Evolutionary conservation across 2,329 filamentous ascomycete genomes (phyloP), one percentile per base, ranked within the genome.

Genomic region (Phialophora verrucosa): DNA sequence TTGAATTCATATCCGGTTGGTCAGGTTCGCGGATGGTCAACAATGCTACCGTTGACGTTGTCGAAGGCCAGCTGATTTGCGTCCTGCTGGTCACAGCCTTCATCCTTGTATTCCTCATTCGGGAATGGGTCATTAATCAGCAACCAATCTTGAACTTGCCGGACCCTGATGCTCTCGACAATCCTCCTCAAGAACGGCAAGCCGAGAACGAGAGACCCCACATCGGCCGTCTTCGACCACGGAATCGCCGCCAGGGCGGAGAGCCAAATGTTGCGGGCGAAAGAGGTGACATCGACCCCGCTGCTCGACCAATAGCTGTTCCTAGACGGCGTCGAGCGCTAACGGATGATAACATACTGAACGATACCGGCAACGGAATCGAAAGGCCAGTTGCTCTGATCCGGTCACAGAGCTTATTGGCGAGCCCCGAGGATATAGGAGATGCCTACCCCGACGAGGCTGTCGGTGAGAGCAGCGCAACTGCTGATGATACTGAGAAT

Each of bases 101-200:
- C 78, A 97, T 99, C 66, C 82, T 99, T n/a, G 89, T 99, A 50
- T 99, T 99, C 72, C 81, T 99, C 3, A 97, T 99, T 55, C 84
- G 96, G 55, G 95, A 99, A 80, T 99, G 97, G 85, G 95, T 99
- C 59, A 93, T 99, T 10, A 95, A 99, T 76, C 95, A 99, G 76
- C 95, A 99, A 75, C 95, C 94, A 4, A 90, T 93, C 70, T 90
- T 95, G 72, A 96, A 96, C 73, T 89, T 95, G 82, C 90, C 88
- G 0, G 89, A 78, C 70, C 80, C 76, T 74, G 83, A 77, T 67
- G 82, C 78, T 74, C 87, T 84, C 11, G 85, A 82, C 7, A 50
- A 62, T 27, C 62, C 59, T 59, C 61, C 38, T n/a, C 65, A 58
- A 54, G 66, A 51, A 67, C 63, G 44, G 6, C 56, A 65, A 42